Evolutionary conservation across 106 monocot genomes (phyloP).

Genomic region (Gastrodia elata): DNA sequence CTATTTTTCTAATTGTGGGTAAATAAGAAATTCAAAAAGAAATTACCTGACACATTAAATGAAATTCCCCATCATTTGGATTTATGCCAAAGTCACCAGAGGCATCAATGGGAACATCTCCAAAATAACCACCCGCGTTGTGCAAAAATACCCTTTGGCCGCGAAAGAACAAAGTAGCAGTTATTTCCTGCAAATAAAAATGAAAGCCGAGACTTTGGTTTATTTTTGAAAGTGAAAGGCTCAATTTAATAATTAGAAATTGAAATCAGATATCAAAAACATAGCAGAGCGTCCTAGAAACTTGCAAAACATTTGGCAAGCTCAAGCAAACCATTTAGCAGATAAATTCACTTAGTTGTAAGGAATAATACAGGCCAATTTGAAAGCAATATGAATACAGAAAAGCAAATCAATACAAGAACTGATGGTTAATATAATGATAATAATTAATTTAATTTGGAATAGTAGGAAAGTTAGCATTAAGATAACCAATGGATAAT

Average conservation of each 20-base stretch:
- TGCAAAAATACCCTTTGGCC: conserved; percentile 97
- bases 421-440: background rate
- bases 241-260: background rate
- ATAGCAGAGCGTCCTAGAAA: background rate
- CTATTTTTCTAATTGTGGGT: background rate
- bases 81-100: conserved; percentile 99
- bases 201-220: background rate
- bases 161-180: conserved; percentile 68
- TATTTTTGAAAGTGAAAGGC: background rate
- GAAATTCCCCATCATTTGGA: conserved; percentile 94
- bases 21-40: background rate
- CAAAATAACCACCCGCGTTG: conserved; percentile 90
- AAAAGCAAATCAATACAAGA: background rate
- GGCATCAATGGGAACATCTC: conserved; percentile 89
- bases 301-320: background rate
- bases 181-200: conserved; percentile 39
- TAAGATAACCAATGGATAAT: background rate
- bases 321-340: background rate
- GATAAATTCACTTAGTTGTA: background rate
- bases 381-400: background rate
- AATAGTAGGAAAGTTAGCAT: background rate
- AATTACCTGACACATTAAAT: conserved; percentile 94
- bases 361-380: background rate
- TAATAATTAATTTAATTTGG: background rate
- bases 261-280: background rate